Evolutionary conservation across 164 flowering plant species (phyloP), one percentile per base, ranked within the genome.

Genomic region (Paratinospora sagittata): DNA sequence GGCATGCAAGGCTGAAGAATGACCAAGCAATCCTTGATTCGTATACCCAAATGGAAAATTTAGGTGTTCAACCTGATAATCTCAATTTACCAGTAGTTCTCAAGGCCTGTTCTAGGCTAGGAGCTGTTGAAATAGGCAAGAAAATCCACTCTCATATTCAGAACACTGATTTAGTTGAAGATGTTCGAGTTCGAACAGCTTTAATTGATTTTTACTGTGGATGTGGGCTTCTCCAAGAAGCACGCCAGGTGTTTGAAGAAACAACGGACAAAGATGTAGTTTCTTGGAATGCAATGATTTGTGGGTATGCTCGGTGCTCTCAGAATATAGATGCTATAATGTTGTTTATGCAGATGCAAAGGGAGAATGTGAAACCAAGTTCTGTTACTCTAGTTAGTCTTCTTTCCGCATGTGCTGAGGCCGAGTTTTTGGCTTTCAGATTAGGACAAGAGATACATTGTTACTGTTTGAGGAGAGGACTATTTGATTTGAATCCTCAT

Each of bases 201-300:
- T 75, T 87, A 0, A 74, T 85, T 33, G 82, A 82, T 70, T 85
- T 84, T 58, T 87, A 85, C 55, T 76, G 80, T 24, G 82, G 82
- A 71, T 81, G 84, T 45, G 87, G 87, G 70, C 70, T 78, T 57
- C 45, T 81, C 19, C 82, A 76, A 3, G 81, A 84, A 43, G 88
- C 88, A 0, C 64, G 71, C 3, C 5, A 52, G 0, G 77, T 85
- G 79, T 87, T 87, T 61, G 87, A 78, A 70, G 82, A 78, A 81
- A 81, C 77, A 75, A 8, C 27, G 60, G 60, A 69, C 5, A 79
- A 76, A 72, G 83, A 83, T 73, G 65, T 82, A 66, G 83, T 82
- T 57, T 74, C 72, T 3, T 86, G 86, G 84, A 86, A 87, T 62
- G 85, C 87, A 0, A 81, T 85, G 84, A 72, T 86, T 39, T 66